phyloP scores from a whole-genome alignment of 352 stramenopile genomes.

The Peronosclerospora sorghi region DNA sequence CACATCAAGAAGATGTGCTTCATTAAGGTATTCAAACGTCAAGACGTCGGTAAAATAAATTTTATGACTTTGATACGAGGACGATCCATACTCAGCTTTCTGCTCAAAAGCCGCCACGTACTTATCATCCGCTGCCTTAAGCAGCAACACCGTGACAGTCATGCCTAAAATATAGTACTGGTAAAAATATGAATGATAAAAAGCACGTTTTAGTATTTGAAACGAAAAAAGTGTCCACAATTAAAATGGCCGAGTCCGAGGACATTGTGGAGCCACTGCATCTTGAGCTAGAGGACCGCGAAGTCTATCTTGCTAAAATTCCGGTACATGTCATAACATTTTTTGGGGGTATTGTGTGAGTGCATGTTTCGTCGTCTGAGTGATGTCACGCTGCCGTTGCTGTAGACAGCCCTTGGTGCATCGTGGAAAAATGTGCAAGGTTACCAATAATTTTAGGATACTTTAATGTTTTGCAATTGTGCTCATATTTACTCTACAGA shows the following conservation, averaged over 20 bases:
- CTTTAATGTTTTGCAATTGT: no score
- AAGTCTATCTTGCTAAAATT: constrained; percentile 83
- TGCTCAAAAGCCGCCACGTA: constrained; percentile 37
- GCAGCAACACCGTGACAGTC: constrained; percentile 29
- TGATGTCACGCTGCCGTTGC: constrained; percentile 2
- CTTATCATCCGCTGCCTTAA: constrained; percentile 56
- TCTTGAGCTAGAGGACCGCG: constrained; percentile 76
- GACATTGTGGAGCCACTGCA: constrained; percentile 85
- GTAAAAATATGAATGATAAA: not conserved
- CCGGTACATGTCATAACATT: constrained; percentile 26
- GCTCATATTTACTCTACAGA: constrained; percentile 32
- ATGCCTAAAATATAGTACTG: not conserved
- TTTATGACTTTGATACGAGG: constrained; percentile 1
- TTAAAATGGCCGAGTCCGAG: constrained; percentile 73
- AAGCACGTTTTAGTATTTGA: not conserved
- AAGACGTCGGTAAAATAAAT: constrained; percentile 55
- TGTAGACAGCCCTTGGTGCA: constrained; percentile 51
- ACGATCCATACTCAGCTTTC: not conserved
- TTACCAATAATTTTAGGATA: constrained; percentile 6
- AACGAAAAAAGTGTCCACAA: no score
- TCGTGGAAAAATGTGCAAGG: constrained; percentile 81
- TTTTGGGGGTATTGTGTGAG: not conserved
- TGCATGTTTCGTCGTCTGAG: not conserved
- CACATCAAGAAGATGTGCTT: constrained; percentile 22
- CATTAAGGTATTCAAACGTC: constrained; percentile 56